phyloP scores from a whole-genome alignment of 257 asterid species.

The Dorcoceras hygrometricum region DNA sequence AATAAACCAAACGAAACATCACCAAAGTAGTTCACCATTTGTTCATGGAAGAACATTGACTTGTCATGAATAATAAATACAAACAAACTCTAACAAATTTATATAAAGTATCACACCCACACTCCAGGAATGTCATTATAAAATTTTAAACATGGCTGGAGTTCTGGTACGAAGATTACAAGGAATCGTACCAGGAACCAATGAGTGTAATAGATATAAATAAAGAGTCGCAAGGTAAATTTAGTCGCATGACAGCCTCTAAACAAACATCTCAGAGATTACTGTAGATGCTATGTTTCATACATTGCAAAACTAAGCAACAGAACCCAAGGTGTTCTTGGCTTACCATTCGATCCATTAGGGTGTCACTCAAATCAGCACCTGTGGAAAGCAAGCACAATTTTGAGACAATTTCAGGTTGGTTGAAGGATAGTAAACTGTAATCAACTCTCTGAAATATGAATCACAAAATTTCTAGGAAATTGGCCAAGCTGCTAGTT shows the following conservation, averaged over 20 bases:
- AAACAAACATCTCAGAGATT: background rate
- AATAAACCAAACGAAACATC: background rate
- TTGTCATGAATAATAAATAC: background rate
- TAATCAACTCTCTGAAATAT: no score
- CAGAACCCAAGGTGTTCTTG: conserved; percentile 8
- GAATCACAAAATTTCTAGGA: background rate
- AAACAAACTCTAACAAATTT: background rate
- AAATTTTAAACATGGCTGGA: background rate
- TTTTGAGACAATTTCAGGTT: background rate
- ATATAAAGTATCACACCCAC: background rate
- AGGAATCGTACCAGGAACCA: background rate
- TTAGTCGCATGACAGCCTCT: background rate
- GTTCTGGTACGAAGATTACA: background rate
- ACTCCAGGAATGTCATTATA: background rate
- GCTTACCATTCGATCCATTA: conserved; percentile 96
- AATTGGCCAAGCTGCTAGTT: background rate
- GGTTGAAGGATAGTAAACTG: background rate
- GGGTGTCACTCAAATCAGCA: conserved; percentile 92
- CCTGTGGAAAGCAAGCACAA: conserved; percentile 39
- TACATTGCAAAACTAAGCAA: background rate
- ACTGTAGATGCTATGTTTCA: background rate
- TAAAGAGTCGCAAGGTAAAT: background rate
- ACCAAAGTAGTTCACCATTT: background rate
- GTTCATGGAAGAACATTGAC: background rate
- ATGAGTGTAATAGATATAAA: background rate